phyloP scores from a whole-genome alignment of 2,329 filamentous ascomycete genomes.

The Penicillium sp. region DNA sequence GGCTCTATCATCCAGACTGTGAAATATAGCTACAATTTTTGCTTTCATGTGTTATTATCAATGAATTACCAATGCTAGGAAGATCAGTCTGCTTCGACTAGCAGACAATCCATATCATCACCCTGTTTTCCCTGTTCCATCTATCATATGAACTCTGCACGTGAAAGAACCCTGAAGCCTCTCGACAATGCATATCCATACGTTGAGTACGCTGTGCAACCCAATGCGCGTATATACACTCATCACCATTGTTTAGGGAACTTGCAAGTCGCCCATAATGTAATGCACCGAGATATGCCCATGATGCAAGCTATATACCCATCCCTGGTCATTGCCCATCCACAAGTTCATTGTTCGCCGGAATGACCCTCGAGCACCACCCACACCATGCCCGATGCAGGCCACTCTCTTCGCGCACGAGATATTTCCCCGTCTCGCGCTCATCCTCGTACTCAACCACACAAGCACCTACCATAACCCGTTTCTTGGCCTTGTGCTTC shows the following conservation, averaged over 20 bases:
- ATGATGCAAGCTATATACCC: not conserved
- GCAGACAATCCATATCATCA: not conserved
- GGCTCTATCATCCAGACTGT: conserved; percentile 15
- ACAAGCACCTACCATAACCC: conserved; percentile 77
- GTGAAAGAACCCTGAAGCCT: not conserved
- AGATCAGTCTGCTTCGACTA: not conserved
- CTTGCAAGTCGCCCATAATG: not conserved
- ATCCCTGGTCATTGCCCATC: not conserved
- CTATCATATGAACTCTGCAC: too few relatives aligned
- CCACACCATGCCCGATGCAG: conserved; percentile 81
- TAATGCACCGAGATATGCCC: not conserved
- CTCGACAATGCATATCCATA: not conserved
- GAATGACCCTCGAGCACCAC: conserved; percentile 81
- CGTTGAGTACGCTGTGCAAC: not conserved
- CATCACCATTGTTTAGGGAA: not conserved
- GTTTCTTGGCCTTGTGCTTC: conserved; percentile 83
- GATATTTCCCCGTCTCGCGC: conserved; percentile 63
- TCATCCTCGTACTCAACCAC: conserved; percentile 87
- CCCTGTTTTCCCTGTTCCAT: too few relatives aligned
- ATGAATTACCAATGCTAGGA: not conserved
- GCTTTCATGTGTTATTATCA: not conserved
- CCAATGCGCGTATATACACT: not conserved
- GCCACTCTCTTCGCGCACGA: conserved; percentile 71
- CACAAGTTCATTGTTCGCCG: conserved; percentile 33
- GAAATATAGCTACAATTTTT: conserved; percentile 1